Percentiles rank a stretch among this genome's conserved stretches.
Conservation (phyloP, 129 eudicot genomes). For the Cynara cardunculus region DNA sequence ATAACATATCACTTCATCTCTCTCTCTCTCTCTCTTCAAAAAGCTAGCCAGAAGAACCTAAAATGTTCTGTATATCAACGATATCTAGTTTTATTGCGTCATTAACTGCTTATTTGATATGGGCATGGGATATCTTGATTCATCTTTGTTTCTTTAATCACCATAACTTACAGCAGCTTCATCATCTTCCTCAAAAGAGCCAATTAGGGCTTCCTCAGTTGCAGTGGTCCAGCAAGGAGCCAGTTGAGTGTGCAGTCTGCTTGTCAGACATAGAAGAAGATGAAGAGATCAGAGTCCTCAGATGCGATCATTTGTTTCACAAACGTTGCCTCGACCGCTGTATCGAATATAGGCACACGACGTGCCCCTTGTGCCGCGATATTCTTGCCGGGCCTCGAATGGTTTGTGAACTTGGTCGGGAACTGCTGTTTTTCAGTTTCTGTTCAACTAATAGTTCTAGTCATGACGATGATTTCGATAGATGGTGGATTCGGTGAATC, state of each 20-base stretch:
- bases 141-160: constrained; percentile 5
- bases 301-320: constrained; percentile 25
- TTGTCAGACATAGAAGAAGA: constrained; percentile 11
- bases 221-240: not conserved
- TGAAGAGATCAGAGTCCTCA: constrained; percentile 9
- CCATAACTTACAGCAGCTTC: not conserved
- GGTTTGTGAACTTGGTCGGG: not conserved
- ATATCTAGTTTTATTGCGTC: not conserved
- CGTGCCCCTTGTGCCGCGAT: constrained; percentile 27
- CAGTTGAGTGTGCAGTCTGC: constrained; percentile 21
- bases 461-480: not conserved
- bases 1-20: not conserved
- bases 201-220: not conserved
- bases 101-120: not conserved
- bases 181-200: not conserved
- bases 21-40: not conserved
- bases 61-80: not conserved
- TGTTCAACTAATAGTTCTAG: not conserved
- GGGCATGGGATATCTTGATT: constrained; percentile 14
- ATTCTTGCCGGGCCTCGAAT: not conserved
- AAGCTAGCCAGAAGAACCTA: not conserved
- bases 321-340: constrained; percentile 30
- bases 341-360: constrained; percentile 1
- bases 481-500: not conserved
- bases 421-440: not conserved